Conservation (phyloP, 306 rosid genomes). For the Gastrolobium bilobum region DNA sequence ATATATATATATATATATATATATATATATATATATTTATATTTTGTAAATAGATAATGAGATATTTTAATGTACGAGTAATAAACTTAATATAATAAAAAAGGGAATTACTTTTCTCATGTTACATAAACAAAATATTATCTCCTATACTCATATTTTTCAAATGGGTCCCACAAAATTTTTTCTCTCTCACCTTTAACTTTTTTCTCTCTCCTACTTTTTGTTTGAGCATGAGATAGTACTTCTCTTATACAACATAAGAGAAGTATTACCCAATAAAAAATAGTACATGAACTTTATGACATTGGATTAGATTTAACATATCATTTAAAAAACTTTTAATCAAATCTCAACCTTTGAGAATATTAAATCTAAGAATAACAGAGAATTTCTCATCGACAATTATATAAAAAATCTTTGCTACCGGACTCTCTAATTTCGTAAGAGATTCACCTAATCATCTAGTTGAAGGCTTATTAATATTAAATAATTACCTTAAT, state of each 20-base stretch:
- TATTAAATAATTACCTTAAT: constrained; percentile 6
- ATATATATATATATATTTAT: no score
- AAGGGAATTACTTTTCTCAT: no score
- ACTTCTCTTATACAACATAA: no score
- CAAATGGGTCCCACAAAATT: no score
- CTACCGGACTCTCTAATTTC: not conserved
- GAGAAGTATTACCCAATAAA: no score
- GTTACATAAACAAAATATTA: no score
- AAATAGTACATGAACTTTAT: not conserved
- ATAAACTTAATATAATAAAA: not conserved
- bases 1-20: no score
- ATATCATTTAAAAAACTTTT: not conserved
- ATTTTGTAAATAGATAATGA: no score
- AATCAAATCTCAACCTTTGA: not conserved
- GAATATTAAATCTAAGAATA: not conserved
- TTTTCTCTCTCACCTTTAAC: no score
- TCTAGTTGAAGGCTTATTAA: not conserved
- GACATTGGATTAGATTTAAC: not conserved
- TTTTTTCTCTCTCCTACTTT: no score
- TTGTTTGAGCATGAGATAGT: no score
- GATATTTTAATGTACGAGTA: not conserved
- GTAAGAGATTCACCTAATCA: constrained; percentile 11
- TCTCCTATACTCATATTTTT: no score
- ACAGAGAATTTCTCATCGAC: not conserved
- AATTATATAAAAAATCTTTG: not conserved